A percentile compares a stretch with the other conserved stretches of the same genome.
These are phyloP conservation scores for Gremmenia infestans DNA, from an alignment of 2,329 filamentous ascomycete species.

Conservation along the genomic window DNA sequence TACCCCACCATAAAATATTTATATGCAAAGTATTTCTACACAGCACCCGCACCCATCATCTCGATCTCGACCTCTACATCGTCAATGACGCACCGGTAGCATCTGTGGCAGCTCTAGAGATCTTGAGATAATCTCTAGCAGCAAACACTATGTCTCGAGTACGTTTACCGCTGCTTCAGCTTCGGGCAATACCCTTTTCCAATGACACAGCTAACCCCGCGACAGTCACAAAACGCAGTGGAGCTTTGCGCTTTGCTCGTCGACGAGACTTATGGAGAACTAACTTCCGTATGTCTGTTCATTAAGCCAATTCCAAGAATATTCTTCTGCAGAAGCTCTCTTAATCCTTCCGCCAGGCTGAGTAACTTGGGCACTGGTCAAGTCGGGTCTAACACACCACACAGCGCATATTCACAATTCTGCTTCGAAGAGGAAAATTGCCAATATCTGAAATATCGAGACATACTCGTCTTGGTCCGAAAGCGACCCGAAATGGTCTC, in stretches of 20 bases:
- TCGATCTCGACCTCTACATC: conserved; percentile 6
- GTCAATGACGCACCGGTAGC: conserved; percentile 54
- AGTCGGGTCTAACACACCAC: conserved; percentile 25
- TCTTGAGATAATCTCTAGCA: conserved; percentile 73
- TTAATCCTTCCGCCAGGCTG: conserved; percentile 13
- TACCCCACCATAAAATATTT: too few relatives aligned
- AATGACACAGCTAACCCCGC: conserved; percentile 12
- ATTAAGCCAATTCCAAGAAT: neutral
- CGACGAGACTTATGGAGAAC: conserved; percentile 83
- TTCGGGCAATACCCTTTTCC: too few relatives aligned
- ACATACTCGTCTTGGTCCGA: conserved; percentile 66
- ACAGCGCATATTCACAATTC: conserved; percentile 77
- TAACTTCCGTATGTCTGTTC: conserved; percentile 70
- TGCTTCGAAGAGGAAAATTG: conserved; percentile 75
- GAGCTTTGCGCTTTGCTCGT: conserved; percentile 90
- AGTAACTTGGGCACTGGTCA: conserved; percentile 12
- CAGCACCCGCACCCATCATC: conserved; percentile 1
- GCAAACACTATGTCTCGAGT: conserved; percentile 54
- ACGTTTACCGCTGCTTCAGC: conserved; percentile 29
- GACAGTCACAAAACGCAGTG: conserved; percentile 65
- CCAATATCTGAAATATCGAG: conserved; percentile 64
- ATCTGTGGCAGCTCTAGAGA: conserved; percentile 69
- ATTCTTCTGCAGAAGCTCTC: neutral
- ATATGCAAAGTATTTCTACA: conserved; percentile 2
- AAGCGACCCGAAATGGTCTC: conserved; percentile 75